These are phyloP conservation scores for Iris macrosiphon DNA, from an alignment of 106 monocot species.

Conservation along the genomic window DNA sequence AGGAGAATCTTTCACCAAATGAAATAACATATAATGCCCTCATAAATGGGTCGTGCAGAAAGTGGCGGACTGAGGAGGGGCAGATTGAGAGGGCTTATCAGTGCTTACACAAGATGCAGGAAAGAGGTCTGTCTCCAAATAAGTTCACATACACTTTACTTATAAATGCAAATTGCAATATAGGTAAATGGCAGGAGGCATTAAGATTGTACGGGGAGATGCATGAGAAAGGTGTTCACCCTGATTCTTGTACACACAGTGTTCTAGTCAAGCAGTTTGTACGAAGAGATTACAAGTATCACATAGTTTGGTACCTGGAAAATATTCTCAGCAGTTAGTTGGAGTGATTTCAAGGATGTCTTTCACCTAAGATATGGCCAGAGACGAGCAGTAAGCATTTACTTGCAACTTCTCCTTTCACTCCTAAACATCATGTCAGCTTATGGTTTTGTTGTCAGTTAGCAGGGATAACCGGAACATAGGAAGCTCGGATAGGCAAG, in stretches of 20 bases:
- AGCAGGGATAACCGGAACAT: not conserved
- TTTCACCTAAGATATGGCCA: not conserved
- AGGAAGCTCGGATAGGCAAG: not conserved
- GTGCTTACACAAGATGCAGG: slow-evolving; percentile 63
- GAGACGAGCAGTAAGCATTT: not conserved
- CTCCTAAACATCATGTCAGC: no score
- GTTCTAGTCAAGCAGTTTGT: slow-evolving; percentile 58
- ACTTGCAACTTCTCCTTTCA: not conserved
- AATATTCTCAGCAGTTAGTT: slow-evolving; percentile 38
- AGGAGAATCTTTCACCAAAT: slow-evolving; percentile 43
- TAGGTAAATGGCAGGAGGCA: slow-evolving; percentile 62
- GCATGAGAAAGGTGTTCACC: slow-evolving; percentile 50
- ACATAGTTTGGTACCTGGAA: slow-evolving; percentile 34
- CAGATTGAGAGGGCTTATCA: slow-evolving; percentile 48
- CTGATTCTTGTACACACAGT: slow-evolving; percentile 53
- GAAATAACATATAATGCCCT: slow-evolving; percentile 86
- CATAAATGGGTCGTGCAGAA: slow-evolving; percentile 70
- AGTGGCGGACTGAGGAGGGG: no score
- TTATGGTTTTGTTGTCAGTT: not conserved
- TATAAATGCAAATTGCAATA: slow-evolving; percentile 58
- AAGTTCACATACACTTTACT: slow-evolving; percentile 81
- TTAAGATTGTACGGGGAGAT: slow-evolving; percentile 65
- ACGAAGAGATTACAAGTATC: slow-evolving; percentile 26
- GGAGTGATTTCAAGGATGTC: not conserved
- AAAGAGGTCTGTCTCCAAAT: slow-evolving; percentile 67